phyloP scores from a whole-genome alignment of 169 alveolate genomes.

The Theileria equi region DNA sequence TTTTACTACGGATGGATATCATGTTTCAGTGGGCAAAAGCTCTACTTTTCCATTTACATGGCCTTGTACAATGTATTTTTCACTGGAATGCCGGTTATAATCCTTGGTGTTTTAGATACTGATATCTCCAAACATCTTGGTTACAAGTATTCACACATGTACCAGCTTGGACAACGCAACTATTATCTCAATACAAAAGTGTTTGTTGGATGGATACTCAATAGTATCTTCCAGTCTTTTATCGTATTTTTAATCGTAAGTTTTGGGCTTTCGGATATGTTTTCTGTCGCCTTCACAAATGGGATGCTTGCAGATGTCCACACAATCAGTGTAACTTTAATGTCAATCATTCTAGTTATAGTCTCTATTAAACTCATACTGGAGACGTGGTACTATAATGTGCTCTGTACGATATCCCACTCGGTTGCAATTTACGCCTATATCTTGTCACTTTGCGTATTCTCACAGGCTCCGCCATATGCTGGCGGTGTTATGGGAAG shows the following conservation, averaged over 20 bases:
- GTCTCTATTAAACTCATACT: slow-evolving; percentile 73
- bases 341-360: slow-evolving; percentile 65
- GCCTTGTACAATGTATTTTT: slow-evolving; percentile 92
- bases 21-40: slow-evolving; percentile 91
- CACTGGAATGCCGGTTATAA: slow-evolving; percentile 90
- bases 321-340: slow-evolving; percentile 65
- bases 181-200: slow-evolving; percentile 66
- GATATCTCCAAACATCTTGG: slow-evolving; percentile 71
- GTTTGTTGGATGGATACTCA: slow-evolving; percentile 72
- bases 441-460: slow-evolving; percentile 22
- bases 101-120: slow-evolving; percentile 77
- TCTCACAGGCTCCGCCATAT: slow-evolving; percentile 22
- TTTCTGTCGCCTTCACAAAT: slow-evolving; percentile 58
- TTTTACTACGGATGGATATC: slow-evolving; percentile 88
- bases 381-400: slow-evolving; percentile 71
- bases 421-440: slow-evolving; percentile 60
- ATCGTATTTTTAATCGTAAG: slow-evolving; percentile 62
- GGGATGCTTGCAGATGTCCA: slow-evolving; percentile 64
- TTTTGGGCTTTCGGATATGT: slow-evolving; percentile 52
- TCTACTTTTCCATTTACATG: slow-evolving; percentile 90
- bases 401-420: slow-evolving; percentile 57
- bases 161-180: slow-evolving; percentile 73
- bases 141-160: slow-evolving; percentile 68
- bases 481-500: slow-evolving; percentile 31
- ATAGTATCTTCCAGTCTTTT: slow-evolving; percentile 70